Conservation (phyloP, 108 stramenopile genomes). For the Skeletonema menzelii region DNA sequence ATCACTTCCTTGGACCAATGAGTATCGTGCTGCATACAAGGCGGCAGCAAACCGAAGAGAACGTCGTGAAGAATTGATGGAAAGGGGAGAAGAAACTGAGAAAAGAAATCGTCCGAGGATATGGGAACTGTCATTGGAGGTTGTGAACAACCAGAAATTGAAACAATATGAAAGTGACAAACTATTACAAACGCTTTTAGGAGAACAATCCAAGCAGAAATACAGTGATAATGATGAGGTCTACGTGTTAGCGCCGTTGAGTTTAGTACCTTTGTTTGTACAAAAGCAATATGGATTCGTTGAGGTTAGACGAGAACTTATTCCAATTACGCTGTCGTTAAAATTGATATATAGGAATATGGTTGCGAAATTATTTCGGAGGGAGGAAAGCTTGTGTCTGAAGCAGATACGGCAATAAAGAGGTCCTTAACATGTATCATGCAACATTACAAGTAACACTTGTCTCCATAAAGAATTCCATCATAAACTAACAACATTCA, state of each 20-base stretch:
- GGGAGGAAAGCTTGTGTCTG: background rate
- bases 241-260: background rate
- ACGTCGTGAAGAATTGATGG: conserved; percentile 22
- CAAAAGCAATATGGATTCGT: background rate
- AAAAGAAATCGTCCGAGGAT: conserved; percentile 15
- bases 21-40: conserved; percentile 28
- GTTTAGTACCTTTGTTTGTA: background rate
- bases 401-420: background rate
- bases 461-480: background rate
- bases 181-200: background rate
- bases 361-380: background rate
- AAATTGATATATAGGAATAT: background rate
- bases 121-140: conserved; percentile 43
- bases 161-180: background rate
- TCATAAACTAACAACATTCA: background rate
- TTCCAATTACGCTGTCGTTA: background rate
- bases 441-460: no score
- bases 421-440: background rate
- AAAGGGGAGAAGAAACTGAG: conserved; percentile 6
- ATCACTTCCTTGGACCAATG: conserved; percentile 52
- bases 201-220: background rate
- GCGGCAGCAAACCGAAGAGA: conserved; percentile 16
- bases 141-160: background rate
- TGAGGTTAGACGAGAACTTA: background rate
- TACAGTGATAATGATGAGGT: background rate